Evolutionary conservation across 345 rosid species (phyloP).

Genomic region (Populus simonii): DNA sequence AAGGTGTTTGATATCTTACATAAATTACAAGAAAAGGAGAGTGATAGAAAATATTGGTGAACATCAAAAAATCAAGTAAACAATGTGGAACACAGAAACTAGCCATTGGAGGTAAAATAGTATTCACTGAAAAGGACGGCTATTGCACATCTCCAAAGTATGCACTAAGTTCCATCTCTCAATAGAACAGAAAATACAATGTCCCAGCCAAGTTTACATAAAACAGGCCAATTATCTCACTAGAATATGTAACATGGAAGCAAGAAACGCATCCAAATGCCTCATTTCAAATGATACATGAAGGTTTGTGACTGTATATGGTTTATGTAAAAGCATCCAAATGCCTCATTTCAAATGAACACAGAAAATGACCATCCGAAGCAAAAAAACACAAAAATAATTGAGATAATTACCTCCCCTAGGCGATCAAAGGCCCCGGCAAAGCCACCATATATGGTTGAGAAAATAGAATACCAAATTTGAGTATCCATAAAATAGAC

Average conservation of each 20-base stretch:
- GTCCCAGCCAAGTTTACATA: not conserved
- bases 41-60: not conserved
- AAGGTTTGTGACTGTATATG: not conserved
- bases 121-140: not conserved
- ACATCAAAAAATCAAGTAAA: not conserved
- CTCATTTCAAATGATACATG: not conserved
- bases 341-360: too few species aligned
- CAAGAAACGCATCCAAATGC: not conserved
- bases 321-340: too few species aligned
- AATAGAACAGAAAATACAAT: too few species aligned
- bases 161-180: too few species aligned
- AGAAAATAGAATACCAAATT: conserved; percentile 88
- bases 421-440: conserved; percentile 90
- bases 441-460: conserved; percentile 89
- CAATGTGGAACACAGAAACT: not conserved
- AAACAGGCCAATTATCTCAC: not conserved
- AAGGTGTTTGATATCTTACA: not conserved
- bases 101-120: not conserved
- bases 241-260: not conserved
- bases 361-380: not conserved
- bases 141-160: not conserved
- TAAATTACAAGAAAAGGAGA: not conserved
- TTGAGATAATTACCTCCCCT: conserved; percentile 69
- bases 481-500: conserved; percentile 95
- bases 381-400: not conserved